Percentiles rank a stretch among this genome's conserved stretches.
These are phyloP conservation scores for Fusarium citri DNA, from an alignment of 2,329 filamentous ascomycete species.

Conservation along the genomic window DNA sequence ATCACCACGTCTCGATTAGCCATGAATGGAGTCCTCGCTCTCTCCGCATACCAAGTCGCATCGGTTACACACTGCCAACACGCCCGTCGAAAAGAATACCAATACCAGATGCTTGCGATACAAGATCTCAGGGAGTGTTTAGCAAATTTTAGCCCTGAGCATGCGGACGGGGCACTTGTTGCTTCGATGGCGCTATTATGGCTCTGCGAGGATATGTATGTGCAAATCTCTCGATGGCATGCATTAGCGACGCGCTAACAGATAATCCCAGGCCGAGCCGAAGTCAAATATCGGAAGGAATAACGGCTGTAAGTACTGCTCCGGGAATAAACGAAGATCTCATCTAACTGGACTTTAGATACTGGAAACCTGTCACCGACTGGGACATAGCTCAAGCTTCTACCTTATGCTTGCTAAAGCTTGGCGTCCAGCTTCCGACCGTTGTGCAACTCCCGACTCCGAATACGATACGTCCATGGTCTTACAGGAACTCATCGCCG, in stretches of 20 bases:
- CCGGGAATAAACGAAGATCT: rapidly evolving
- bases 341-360: constrained; percentile 1
- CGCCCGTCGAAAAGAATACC: constrained; percentile 28
- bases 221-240: neutral
- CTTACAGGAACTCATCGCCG: constrained; percentile 7
- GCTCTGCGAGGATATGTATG: constrained; percentile 31
- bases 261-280: constrained; percentile 9
- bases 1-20: constrained; percentile 20
- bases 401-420: constrained; percentile 18
- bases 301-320: constrained; percentile 7
- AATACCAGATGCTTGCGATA: constrained; percentile 32
- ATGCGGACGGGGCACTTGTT: constrained; percentile 27
- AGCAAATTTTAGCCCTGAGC: constrained; percentile 9
- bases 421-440: constrained; percentile 7
- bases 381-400: constrained; percentile 14
- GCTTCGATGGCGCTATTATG: constrained; percentile 24
- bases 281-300: constrained; percentile 22
- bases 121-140: constrained; percentile 19
- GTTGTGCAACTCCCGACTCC: neutral
- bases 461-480: neutral
- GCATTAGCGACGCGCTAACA: neutral
- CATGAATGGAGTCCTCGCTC: constrained; percentile 27
- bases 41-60: constrained; percentile 30
- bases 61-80: constrained; percentile 20
- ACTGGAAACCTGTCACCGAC: constrained; percentile 8